Evolutionary conservation across 2,329 filamentous ascomycete genomes (phyloP), one percentile per base, ranked within the genome.

Genomic region (Calonectria henricotiae): DNA sequence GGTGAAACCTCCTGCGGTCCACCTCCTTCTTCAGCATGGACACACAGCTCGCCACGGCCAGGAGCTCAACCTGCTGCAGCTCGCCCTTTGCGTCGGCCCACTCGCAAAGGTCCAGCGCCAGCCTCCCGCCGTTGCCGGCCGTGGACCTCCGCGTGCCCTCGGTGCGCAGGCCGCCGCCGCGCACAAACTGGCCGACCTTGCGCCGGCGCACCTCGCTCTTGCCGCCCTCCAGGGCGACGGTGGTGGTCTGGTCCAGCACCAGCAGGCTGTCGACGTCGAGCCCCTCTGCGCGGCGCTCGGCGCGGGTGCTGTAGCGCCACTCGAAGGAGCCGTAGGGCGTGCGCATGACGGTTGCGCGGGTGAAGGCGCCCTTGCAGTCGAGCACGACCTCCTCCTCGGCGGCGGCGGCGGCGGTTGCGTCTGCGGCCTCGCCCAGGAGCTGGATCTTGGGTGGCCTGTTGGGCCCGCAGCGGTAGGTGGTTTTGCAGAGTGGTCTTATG

Each of bases 1-100:
- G 88, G 61, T 87, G 79, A 69, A 83, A 77, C 68, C 88, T 83
- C 72, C 88, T 82, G 47, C 90, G 82, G 78, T 92, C 90, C 61
- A 90, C 82, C 83, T 92, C 91, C 80, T 88, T 89, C 86, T 92
- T 92, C 74, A 92, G 78, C 89, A 92, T 90, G 17, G 86, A 79
- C 67, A 92, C 74, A 68, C 86, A 89, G 17, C 87, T 90, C 49
- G 86, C 85, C 20, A 91, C 84, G 11, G 88, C 83, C 23, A 91
- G 71, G n/a, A 85, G 81, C 74, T 89, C 83, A 69, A 87, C 79
- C 75, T 88, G 79, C 58, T 75, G 75, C 3, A 65, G 73, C 51
- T 81, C 80, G 7, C 76, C 79, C 74, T 83, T 84, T 3, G 66
- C 41, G 8, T 77, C 81, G 27, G 67, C 69, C 80, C 82, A 84